Evolutionary conservation across 805 yeast genomes (phyloP).

Genomic region (Grigorovia humatica): DNA sequence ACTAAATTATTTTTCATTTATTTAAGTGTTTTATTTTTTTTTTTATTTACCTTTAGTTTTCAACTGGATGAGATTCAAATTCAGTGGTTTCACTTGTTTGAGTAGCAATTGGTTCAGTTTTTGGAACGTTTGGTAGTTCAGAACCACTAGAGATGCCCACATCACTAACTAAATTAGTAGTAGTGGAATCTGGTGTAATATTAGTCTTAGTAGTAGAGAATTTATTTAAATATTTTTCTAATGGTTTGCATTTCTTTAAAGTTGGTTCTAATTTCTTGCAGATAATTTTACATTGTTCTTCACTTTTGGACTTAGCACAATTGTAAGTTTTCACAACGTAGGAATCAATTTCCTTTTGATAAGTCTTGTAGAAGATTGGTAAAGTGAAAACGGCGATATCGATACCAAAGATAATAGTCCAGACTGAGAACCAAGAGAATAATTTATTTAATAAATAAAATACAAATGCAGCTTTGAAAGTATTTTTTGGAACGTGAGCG

Average conservation of each 20-base stretch:
- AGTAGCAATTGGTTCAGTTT: slow-evolving; percentile 18
- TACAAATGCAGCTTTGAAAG: slow-evolving; percentile 61
- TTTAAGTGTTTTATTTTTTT: not conserved
- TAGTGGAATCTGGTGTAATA: slow-evolving; percentile 16
- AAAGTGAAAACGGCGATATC: slow-evolving; percentile 58
- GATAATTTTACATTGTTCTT: slow-evolving; percentile 36
- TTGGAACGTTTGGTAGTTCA: slow-evolving; percentile 32
- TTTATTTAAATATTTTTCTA: slow-evolving; percentile 39
- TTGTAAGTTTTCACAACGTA: slow-evolving; percentile 39
- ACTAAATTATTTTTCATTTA: no score
- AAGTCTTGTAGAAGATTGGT: slow-evolving; percentile 63
- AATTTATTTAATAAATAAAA: slow-evolving; percentile 59
- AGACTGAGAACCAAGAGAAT: slow-evolving; percentile 66
- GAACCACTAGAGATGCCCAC: slow-evolving; percentile 27
- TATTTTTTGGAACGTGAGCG: slow-evolving; percentile 60
- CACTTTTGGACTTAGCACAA: slow-evolving; percentile 41
- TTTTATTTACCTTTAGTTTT: no score
- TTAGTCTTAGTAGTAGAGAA: slow-evolving; percentile 10
- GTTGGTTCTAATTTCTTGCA: slow-evolving; percentile 52
- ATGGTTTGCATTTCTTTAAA: slow-evolving; percentile 53
- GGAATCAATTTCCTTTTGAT: slow-evolving; percentile 70
- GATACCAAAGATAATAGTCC: slow-evolving; percentile 48
- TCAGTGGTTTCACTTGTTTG: not conserved
- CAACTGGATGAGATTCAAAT: not conserved
- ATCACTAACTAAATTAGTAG: slow-evolving; percentile 19